Evolutionary conservation across 2,329 filamentous ascomycete species (phyloP).

Genomic region (Apiospora pterosperma): DNA sequence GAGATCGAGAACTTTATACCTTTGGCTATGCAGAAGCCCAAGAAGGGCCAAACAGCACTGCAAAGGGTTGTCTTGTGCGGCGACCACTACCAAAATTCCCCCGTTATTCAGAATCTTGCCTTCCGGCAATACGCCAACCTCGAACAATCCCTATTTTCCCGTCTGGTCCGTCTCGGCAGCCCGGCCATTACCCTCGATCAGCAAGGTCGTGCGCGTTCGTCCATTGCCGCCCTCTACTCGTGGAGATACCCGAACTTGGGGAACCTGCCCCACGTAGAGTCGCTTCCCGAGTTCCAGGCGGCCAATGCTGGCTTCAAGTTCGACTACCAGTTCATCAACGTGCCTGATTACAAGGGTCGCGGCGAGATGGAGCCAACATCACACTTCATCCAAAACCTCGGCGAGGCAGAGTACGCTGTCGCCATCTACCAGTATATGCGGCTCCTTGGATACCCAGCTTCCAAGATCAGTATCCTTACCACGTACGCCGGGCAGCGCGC

Average conservation of each 20-base stretch:
- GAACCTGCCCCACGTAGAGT: slow-evolving; percentile 73
- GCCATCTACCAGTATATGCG: slow-evolving; percentile 98
- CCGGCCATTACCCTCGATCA: slow-evolving; percentile 86
- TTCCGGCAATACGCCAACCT: slow-evolving; percentile 95
- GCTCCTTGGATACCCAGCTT: slow-evolving; percentile 83
- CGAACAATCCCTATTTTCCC: slow-evolving; percentile 91
- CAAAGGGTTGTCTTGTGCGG: slow-evolving; percentile 90
- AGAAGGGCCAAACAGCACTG: slow-evolving; percentile 68
- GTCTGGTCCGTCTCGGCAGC: slow-evolving; percentile 87
- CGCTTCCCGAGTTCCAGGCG: slow-evolving; percentile 64
- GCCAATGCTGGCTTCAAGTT: slow-evolving; percentile 92
- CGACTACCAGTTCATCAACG: slow-evolving; percentile 96
- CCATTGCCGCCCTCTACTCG: slow-evolving; percentile 83
- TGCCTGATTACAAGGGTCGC: slow-evolving; percentile 84
- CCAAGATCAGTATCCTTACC: slow-evolving; percentile 81
- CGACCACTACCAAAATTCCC: slow-evolving; percentile 95
- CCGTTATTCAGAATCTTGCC: slow-evolving; percentile 89
- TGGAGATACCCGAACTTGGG: slow-evolving; percentile 86
- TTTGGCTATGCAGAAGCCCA: slow-evolving; percentile 81
- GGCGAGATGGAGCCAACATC: slow-evolving; percentile 88
- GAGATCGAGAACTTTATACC: slow-evolving; percentile 98
- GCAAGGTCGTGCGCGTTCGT: slow-evolving; percentile 85
- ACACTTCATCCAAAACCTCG: slow-evolving; percentile 94
- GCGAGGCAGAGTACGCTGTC: slow-evolving; percentile 95
- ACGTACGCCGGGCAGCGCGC: slow-evolving; percentile 93